A percentile compares a stretch with the other conserved stretches of the same genome.
phyloP scores from a whole-genome alignment of 495 filamentous ascomycete species.

The Cercophora newfieldiana region DNA sequence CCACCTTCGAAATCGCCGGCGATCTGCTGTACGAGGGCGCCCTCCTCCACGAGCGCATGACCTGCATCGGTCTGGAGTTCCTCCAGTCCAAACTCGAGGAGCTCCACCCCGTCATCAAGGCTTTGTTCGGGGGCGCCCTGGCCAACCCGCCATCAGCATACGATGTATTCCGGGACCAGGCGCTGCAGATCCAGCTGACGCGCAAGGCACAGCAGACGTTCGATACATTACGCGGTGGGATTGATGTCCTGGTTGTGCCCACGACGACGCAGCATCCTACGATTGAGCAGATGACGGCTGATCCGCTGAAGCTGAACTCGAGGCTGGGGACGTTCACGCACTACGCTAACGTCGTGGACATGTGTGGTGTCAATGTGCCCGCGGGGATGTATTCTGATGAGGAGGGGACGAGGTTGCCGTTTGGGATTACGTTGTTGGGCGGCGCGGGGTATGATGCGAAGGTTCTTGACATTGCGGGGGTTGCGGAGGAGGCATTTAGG shows the following conservation, averaged over 20 bases:
- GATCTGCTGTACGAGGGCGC: constrained; percentile 58
- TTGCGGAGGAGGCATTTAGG: constrained; percentile 49
- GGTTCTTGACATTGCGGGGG: constrained; percentile 54
- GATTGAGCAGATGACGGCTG: constrained; percentile 54
- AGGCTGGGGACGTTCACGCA: constrained; percentile 62
- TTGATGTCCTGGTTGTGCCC: constrained; percentile 63
- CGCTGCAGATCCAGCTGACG: constrained; percentile 45
- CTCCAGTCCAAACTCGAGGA: constrained; percentile 37
- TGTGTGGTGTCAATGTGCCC: constrained; percentile 61
- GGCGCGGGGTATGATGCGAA: constrained; percentile 57
- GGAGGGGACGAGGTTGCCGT: constrained; percentile 50
- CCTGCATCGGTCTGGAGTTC: constrained; percentile 34
- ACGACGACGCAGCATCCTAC: constrained; percentile 61
- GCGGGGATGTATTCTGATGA: constrained; percentile 48
- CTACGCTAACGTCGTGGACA: constrained; percentile 64
- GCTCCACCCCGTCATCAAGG: constrained; percentile 58
- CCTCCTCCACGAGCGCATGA: constrained; percentile 58
- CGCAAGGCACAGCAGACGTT: constrained; percentile 50
- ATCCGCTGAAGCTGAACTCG: constrained; percentile 58
- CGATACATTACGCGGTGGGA: constrained; percentile 40
- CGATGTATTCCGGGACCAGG: constrained; percentile 59
- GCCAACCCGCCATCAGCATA: constrained; percentile 50
- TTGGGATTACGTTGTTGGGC: constrained; percentile 63
- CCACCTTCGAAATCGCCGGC: constrained; percentile 55
- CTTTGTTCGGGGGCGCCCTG: constrained; percentile 51